Evolutionary conservation across 306 rosid species (phyloP).

Genomic region (Dryas octopetala): DNA sequence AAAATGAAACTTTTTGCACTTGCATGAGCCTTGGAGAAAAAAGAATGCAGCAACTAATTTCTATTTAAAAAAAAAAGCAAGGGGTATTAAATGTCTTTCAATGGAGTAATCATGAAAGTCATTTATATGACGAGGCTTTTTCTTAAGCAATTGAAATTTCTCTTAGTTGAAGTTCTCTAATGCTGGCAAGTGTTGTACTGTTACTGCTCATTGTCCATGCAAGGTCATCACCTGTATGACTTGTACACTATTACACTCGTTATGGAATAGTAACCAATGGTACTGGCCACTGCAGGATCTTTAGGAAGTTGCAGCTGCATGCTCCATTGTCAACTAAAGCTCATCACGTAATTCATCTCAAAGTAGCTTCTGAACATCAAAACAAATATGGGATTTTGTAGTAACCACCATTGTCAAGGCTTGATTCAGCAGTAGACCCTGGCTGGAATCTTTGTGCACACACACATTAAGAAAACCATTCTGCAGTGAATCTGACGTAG

Average conservation of each 20-base stretch:
- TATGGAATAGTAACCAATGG: background rate
- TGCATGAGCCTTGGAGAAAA: background rate
- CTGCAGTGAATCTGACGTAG: background rate
- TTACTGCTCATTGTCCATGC: background rate
- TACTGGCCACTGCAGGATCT: background rate
- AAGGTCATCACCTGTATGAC: background rate
- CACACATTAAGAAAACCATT: background rate
- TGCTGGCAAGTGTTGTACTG: background rate
- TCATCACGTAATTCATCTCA: no score
- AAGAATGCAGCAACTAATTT: background rate
- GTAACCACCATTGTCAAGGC: no score
- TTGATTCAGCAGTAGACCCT: no score
- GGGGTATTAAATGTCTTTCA: no score
- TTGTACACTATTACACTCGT: background rate
- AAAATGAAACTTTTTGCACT: background rate
- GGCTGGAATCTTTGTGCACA: background rate
- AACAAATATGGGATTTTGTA: no score
- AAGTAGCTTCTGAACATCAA: no score
- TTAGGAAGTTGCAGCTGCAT: no score
- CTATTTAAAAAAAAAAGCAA: no score
- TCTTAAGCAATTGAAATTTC: background rate
- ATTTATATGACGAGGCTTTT: background rate
- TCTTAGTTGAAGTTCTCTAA: no score
- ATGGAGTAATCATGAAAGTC: no score
- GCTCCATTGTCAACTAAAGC: no score